phyloP scores from a whole-genome alignment of 1,284 basidiomycete genomes.

The Melanopsichium pennsylvanicum region DNA sequence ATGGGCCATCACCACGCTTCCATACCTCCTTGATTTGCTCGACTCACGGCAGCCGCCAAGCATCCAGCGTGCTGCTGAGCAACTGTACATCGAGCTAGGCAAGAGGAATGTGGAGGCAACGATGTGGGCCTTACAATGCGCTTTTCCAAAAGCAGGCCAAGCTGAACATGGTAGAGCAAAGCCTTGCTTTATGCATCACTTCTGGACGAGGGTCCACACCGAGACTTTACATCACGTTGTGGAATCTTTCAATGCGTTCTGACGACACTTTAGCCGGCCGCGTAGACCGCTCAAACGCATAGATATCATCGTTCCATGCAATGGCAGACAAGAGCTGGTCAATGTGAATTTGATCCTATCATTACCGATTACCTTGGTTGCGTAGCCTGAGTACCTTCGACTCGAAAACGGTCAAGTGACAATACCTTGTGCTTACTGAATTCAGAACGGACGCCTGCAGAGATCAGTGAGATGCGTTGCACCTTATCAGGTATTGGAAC shows the following conservation, averaged over 20 bases:
- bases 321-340: no score
- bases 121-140: slow-evolving; percentile 9
- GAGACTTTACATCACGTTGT: slow-evolving; percentile 17
- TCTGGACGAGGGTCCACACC: background rate
- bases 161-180: background rate
- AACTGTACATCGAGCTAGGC: slow-evolving; percentile 11
- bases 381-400: background rate
- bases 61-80: slow-evolving; percentile 8
- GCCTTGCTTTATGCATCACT: slow-evolving; percentile 24
- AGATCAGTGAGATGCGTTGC: no score
- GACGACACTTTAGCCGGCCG: background rate
- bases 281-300: no score
- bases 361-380: background rate
- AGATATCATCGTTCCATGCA: no score
- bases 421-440: no score
- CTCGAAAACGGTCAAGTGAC: background rate
- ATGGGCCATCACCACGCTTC: slow-evolving; percentile 30
- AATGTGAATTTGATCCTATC: no score
- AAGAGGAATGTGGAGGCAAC: slow-evolving; percentile 21
- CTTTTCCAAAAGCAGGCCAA: background rate
- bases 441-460: no score
- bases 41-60: slow-evolving; percentile 24
- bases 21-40: slow-evolving; percentile 6
- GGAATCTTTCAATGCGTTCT: background rate
- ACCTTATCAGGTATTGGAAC: no score